Base-by-base conservation (phyloP, 2,329 filamentous ascomycete species). In the Ophiostoma sp. region DNA sequence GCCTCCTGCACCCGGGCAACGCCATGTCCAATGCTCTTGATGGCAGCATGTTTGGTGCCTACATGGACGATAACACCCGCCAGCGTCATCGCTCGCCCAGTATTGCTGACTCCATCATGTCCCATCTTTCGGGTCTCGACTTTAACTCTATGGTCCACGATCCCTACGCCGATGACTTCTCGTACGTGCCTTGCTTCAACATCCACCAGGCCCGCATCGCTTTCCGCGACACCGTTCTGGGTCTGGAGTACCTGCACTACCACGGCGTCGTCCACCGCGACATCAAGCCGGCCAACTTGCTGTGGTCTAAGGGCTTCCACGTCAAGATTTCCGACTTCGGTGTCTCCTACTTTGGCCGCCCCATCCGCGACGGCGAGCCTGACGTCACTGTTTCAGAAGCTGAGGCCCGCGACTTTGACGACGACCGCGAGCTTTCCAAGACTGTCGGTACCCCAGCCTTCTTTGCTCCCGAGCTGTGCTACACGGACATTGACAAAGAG, bases 321-420 rank as follows among this genome's bases (percentile, higher is more conserved):
- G 93, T 98, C 79, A 99, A 99, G 85, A 99, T 99, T 75, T 98
- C 96, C 5, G 96, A 99, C 80, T 99, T 99, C 84, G 96, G 96
- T 42, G 96, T 99, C 1, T 99, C 96, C 0, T 99, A 98, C 81
- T 93, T 99, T 75, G 96, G 96, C 36, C 90, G 94, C 69, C 94
- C 94, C 1, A 92, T 95, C 73, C 88, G 93, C 52, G 93, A 97
- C 64, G 93, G 92, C 71, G 93, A 97, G 78, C 88, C 90, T 50
- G 91, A 93, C 74, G 92, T 94, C 8, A 36, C 84, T 74, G 90
- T 85, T 22, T 92, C 92, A 3, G 93, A 97, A 80, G 93, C 91
- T 0, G 95, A 98, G 80, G 92, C 93, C 12, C 90, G 90, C 55
- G 93, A 97, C 78, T 90, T 97, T 74, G 95, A 98, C 78, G 94